Evolutionary conservation across 306 rosid species (phyloP), one percentile per base, ranked within the genome.

Genomic region (Ochetophila trinervis): DNA sequence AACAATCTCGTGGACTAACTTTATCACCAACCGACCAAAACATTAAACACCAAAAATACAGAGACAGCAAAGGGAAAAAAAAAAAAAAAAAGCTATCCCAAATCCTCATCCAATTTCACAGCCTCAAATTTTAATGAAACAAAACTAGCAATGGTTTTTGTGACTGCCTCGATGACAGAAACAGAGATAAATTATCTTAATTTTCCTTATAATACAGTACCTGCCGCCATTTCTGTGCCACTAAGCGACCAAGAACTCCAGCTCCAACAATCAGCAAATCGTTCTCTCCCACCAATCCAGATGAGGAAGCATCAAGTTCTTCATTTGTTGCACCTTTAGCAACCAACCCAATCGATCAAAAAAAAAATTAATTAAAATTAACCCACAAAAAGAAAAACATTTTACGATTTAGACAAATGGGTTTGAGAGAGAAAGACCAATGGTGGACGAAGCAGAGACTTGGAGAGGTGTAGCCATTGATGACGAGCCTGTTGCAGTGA

Each of bases 221-320:
- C 97, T 90, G 69, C 22, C 85, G 85, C 99, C 99, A 93, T 71
- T 81, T 76, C 34, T 86, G 69, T 32, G 97, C 99, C 0, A 93
- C 96, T 57, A 90, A 78, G 59, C 99, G 96, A 55, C 97, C 99
- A 17, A 93, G 93, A 76, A 90, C 87, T 0, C 99, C 99, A 0
- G 99, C 97, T 67, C 99, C 99, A 17, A 90, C 96, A 19, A 93
- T 83, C 21, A 93, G 78, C 54, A 93, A 83, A 66, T 87, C 87
- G 7, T 86, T 74, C 9, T 79, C 71, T 69, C 90, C 87, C 56
- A 88, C 71, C 30, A 65, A 5, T 5, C 49, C 79, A 62, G 91
- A 72, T 55, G 87, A 75, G 20, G 84, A 55, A 54, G 34, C 52
- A 45, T 54, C 73, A 67, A 77, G 68, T 44, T 69, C 79, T 67